phyloP scores from a whole-genome alignment of 2,329 filamentous ascomycete species.

The Lasiodiplodia hormozganensis region DNA sequence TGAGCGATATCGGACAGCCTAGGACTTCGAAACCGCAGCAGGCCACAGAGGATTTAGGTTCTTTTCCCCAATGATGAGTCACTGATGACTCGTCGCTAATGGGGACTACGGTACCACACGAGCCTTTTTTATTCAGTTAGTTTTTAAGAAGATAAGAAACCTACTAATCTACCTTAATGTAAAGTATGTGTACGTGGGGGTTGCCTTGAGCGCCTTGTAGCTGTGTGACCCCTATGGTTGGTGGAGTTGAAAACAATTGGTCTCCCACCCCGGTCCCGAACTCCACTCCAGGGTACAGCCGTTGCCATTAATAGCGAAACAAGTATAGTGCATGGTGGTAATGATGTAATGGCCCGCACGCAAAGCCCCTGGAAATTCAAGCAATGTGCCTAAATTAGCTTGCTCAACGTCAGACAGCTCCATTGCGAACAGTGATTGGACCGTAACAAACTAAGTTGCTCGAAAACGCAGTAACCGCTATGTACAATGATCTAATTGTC shows the following conservation, averaged over 20 bases:
- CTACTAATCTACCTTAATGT: neutral
- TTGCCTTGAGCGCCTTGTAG: neutral
- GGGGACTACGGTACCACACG: neutral
- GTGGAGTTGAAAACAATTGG: neutral
- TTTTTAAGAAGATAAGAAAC: neutral
- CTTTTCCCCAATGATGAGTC: neutral
- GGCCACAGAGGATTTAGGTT: neutral
- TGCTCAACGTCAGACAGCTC: neutral
- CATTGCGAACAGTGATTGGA: neutral
- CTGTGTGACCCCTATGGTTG: neutral
- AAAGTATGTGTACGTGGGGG: neutral
- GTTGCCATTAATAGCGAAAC: neutral
- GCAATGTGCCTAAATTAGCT: neutral
- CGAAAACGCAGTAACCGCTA: neutral
- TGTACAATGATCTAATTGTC: neutral
- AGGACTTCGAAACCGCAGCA: neutral
- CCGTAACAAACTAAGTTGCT: neutral
- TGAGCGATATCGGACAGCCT: neutral
- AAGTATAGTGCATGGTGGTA: neutral
- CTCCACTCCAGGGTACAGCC: neutral
- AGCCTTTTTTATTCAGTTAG: neutral
- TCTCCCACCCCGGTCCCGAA: neutral
- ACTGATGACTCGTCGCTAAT: neutral
- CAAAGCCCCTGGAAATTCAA: neutral
- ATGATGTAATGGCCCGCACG: neutral